phyloP scores from a whole-genome alignment of 2,329 filamentous ascomycete genomes.

The Trichophyton schoenleinii region DNA sequence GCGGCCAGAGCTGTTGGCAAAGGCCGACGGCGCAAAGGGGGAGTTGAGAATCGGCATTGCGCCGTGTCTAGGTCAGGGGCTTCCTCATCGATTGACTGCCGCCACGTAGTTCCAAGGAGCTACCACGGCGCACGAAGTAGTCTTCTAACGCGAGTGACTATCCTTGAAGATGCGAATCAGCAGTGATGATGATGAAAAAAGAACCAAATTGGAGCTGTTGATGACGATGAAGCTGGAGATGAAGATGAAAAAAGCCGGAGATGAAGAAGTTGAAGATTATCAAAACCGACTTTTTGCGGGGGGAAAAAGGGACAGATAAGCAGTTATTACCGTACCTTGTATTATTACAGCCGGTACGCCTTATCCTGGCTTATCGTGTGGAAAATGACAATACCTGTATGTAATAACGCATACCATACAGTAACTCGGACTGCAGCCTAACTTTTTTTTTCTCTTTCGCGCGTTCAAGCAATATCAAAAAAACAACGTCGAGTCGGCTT shows the following conservation, averaged over 20 bases:
- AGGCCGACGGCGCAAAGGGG: constrained; percentile 65
- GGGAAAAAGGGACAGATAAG: not conserved
- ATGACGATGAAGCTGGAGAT: not conserved
- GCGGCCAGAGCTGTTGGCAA: constrained; percentile 56
- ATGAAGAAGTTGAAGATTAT: not conserved
- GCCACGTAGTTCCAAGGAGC: not conserved
- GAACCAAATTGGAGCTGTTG: not conserved
- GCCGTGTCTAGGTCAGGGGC: not conserved
- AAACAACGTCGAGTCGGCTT: not conserved
- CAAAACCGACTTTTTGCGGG: not conserved
- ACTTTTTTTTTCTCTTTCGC: not conserved
- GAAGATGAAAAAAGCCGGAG: not conserved
- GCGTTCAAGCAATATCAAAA: not conserved
- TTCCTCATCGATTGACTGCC: not conserved
- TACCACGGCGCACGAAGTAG: not conserved
- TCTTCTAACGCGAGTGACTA: too few species aligned
- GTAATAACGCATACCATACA: constrained; percentile 1
- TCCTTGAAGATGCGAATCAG: not conserved
- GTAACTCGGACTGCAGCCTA: not conserved
- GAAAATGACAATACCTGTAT: not conserved
- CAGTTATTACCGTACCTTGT: not conserved
- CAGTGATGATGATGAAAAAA: not conserved
- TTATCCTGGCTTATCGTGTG: not conserved
- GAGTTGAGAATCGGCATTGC: constrained; percentile 30
- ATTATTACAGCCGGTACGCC: not conserved